These are phyloP conservation scores for Steccherinum ochraceum DNA, from an alignment of 768 basidiomycete genomes.

Conservation along the genomic window DNA sequence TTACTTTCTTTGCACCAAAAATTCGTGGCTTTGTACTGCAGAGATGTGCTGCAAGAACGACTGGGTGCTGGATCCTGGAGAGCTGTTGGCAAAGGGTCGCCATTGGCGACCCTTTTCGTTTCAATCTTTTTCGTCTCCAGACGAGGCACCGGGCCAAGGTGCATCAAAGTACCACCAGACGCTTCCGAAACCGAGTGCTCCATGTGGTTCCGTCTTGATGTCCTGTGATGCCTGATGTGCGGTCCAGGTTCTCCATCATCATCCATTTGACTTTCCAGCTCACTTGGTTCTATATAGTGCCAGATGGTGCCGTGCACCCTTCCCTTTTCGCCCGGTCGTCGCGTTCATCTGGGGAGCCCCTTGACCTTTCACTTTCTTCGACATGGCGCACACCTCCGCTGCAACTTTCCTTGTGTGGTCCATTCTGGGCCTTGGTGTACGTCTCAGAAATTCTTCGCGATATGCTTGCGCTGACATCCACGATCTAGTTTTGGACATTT, in stretches of 20 bases:
- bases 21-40: too few species aligned
- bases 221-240: background rate
- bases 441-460: constrained; percentile 17
- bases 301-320: background rate
- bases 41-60: too few species aligned
- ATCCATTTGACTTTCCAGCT: background rate
- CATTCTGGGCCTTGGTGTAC: constrained; percentile 43
- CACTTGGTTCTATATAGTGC: background rate
- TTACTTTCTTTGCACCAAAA: too few species aligned
- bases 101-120: too few species aligned
- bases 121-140: background rate
- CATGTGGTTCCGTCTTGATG: background rate
- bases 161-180: background rate
- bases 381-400: constrained; percentile 62
- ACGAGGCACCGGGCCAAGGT: background rate
- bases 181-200: background rate
- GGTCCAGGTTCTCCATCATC: background rate
- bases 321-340: background rate
- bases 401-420: constrained; percentile 61
- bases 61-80: too few species aligned
- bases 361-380: constrained; percentile 7
- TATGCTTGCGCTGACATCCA: background rate
- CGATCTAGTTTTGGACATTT: constrained; percentile 48
- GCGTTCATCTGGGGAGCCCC: background rate
- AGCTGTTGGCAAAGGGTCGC: too few species aligned